These are phyloP conservation scores for Lophiotrema nucula DNA, from an alignment of 495 filamentous ascomycete genomes.

Conservation along the genomic window DNA sequence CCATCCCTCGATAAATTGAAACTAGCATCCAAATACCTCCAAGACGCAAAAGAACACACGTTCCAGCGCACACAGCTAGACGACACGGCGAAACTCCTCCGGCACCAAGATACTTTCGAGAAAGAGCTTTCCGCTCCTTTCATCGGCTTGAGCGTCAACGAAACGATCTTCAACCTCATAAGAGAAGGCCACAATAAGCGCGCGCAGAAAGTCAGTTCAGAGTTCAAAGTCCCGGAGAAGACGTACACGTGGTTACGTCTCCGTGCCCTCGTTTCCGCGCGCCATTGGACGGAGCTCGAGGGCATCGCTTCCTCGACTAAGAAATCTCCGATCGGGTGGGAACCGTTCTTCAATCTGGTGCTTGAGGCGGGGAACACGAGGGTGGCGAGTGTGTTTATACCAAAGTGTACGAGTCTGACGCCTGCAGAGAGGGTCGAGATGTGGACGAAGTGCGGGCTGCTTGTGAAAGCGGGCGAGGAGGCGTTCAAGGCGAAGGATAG, in stretches of 20 bases:
- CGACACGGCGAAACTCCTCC: slow-evolving; percentile 75
- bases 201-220: slow-evolving; percentile 79
- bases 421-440: slow-evolving; percentile 75
- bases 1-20: slow-evolving; percentile 79
- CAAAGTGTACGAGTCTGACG: slow-evolving; percentile 71
- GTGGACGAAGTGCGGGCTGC: slow-evolving; percentile 94
- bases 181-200: slow-evolving; percentile 70
- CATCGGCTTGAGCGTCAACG: slow-evolving; percentile 79
- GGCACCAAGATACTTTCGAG: slow-evolving; percentile 79
- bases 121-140: slow-evolving; percentile 64
- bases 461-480: slow-evolving; percentile 88
- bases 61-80: slow-evolving; percentile 73
- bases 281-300: slow-evolving; percentile 90
- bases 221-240: slow-evolving; percentile 91
- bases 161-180: slow-evolving; percentile 83
- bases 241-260: slow-evolving; percentile 88
- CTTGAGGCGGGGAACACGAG: slow-evolving; percentile 87
- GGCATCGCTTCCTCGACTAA: slow-evolving; percentile 62
- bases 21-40: slow-evolving; percentile 73
- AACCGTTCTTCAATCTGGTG: slow-evolving; percentile 91
- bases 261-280: slow-evolving; percentile 80
- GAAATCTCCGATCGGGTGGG: slow-evolving; percentile 96
- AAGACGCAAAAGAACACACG: slow-evolving; percentile 76
- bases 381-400: slow-evolving; percentile 77
- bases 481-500: slow-evolving; percentile 78